Conservation (phyloP, 2,329 filamentous ascomycete species). For the Kalaharituber pfeilii region DNA sequence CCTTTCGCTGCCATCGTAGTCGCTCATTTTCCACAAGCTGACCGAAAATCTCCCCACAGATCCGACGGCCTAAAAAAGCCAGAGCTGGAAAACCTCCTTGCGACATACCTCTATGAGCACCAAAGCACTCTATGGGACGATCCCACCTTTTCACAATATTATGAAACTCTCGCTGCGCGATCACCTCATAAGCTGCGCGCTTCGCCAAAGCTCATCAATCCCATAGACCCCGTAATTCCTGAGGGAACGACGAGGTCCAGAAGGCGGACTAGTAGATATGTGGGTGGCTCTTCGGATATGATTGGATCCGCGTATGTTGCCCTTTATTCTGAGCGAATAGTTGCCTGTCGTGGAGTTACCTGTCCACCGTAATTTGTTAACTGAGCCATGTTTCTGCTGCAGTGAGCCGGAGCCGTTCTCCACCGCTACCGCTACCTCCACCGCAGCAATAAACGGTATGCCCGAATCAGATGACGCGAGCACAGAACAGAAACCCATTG, state of each 20-base stretch:
- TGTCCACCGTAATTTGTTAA: too few relatives aligned
- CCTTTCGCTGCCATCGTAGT: not conserved
- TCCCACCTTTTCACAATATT: conserved; percentile 14
- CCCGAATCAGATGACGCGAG: too few relatives aligned
- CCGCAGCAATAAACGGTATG: not conserved
- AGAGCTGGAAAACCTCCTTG: conserved; percentile 15
- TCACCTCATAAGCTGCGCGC: conserved; percentile 8
- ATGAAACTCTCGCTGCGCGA: conserved; percentile 13
- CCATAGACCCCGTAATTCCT: conserved; percentile 5
- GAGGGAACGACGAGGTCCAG: conserved; percentile 8
- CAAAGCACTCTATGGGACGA: conserved; percentile 7
- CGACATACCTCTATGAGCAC: conserved; percentile 14
- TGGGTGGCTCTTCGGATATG: too few relatives aligned
- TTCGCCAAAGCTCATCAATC: not conserved
- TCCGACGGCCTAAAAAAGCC: conserved; percentile 16
- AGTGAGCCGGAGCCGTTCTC: not conserved
- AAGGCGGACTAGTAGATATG: too few relatives aligned
- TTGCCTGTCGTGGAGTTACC: too few relatives aligned
- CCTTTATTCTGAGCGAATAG: too few relatives aligned
- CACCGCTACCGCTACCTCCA: not conserved
- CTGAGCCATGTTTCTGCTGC: too few relatives aligned
- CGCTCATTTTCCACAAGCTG: conserved; percentile 4
- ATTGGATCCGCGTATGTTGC: not conserved
- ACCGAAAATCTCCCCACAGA: conserved; percentile 7
- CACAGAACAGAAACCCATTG: not conserved